A percentile compares a stretch with the other conserved stretches of the same genome.
phyloP scores from a whole-genome alignment of 495 filamentous ascomycete species.

The Trichoderma erinaceum region DNA sequence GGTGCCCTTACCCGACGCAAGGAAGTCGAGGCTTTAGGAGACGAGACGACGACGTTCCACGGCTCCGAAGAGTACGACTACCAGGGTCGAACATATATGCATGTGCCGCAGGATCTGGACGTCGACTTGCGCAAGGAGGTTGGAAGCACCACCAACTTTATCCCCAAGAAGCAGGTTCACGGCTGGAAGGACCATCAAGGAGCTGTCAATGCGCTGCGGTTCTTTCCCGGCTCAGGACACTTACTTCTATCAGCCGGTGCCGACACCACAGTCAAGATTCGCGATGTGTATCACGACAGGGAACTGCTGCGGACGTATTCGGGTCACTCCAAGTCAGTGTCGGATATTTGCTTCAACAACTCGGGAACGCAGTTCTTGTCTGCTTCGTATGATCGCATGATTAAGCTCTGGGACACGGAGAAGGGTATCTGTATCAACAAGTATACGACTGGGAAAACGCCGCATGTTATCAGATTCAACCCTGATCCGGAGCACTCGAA shows the following conservation, averaged over 20 bases:
- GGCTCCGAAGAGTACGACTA: slow-evolving; percentile 82
- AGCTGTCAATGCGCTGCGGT: slow-evolving; percentile 76
- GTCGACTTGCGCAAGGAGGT: slow-evolving; percentile 77
- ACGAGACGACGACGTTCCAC: slow-evolving; percentile 84
- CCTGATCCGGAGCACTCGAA: slow-evolving; percentile 66
- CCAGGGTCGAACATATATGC: slow-evolving; percentile 87
- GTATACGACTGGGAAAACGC: slow-evolving; percentile 88
- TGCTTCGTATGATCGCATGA: slow-evolving; percentile 86
- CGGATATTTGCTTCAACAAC: slow-evolving; percentile 81
- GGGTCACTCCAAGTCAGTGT: slow-evolving; percentile 84
- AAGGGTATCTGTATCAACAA: slow-evolving; percentile 79
- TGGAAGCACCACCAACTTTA: slow-evolving; percentile 76
- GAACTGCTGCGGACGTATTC: slow-evolving; percentile 84
- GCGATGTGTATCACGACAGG: slow-evolving; percentile 84
- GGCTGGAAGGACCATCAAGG: slow-evolving; percentile 85
- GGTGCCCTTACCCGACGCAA: slow-evolving; percentile 53
- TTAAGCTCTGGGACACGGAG: slow-evolving; percentile 98
- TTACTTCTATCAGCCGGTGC: slow-evolving; percentile 79
- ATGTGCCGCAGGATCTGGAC: slow-evolving; percentile 92
- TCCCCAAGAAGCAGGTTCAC: slow-evolving; percentile 88
- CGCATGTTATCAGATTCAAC: slow-evolving; percentile 92
- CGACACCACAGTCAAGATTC: slow-evolving; percentile 87
- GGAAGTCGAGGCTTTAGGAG: slow-evolving; percentile 51
- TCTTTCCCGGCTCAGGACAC: slow-evolving; percentile 84
- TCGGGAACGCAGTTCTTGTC: slow-evolving; percentile 82